These are phyloP conservation scores for Dendrobium officinale DNA, from an alignment of 106 monocot genomes.

Conservation along the genomic window DNA sequence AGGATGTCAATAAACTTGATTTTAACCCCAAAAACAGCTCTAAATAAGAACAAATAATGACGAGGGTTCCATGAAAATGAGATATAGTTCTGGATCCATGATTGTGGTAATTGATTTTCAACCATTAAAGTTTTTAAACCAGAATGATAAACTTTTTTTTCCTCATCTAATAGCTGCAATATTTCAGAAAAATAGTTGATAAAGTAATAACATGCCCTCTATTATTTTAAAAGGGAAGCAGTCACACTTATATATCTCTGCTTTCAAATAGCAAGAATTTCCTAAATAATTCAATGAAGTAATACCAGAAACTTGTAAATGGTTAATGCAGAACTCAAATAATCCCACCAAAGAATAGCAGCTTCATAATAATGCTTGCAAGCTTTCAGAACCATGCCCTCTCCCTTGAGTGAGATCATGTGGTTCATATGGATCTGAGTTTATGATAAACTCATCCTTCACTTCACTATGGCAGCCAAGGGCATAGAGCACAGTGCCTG, in stretches of 20 bases:
- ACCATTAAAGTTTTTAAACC: neutral
- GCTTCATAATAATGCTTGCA: slow-evolving; percentile 45
- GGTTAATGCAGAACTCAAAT: no score
- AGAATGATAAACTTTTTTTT: neutral
- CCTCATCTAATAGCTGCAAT: neutral
- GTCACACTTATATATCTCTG: no score
- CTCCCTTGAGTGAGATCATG: slow-evolving; percentile 71
- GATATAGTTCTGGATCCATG: neutral
- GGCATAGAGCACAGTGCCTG: slow-evolving; percentile 65
- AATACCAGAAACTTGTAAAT: no score
- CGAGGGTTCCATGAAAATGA: neutral
- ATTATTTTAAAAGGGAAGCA: no score
- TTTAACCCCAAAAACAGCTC: neutral
- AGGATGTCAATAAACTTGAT: neutral
- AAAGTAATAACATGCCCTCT: no score
- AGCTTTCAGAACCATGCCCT: slow-evolving; percentile 82
- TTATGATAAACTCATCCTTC: slow-evolving; percentile 80
- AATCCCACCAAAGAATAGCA: no score
- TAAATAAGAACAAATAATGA: neutral
- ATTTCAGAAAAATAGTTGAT: neutral
- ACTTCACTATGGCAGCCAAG: slow-evolving; percentile 63
- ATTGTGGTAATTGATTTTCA: neutral
- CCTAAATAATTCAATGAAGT: no score
- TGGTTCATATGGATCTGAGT: slow-evolving; percentile 90
- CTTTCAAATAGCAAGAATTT: no score